Percentiles rank a stretch among this genome's conserved stretches.
These are phyloP conservation scores for Malassezia globosa DNA, from an alignment of 1,284 basidiomycete species.

Conservation along the genomic window DNA sequence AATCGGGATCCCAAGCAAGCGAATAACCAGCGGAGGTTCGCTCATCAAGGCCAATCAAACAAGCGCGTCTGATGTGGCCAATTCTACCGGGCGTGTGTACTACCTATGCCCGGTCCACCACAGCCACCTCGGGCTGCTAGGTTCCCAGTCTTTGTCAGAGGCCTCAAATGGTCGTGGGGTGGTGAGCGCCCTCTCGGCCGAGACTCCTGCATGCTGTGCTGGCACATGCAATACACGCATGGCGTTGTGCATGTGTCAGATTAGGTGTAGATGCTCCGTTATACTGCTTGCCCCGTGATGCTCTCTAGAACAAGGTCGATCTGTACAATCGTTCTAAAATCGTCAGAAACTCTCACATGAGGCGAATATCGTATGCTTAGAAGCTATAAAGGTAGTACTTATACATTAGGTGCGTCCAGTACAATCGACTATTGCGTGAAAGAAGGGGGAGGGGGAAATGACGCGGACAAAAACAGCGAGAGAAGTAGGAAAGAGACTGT, in stretches of 20 bases:
- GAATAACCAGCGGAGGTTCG: background rate
- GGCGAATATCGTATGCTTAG: too few relatives aligned
- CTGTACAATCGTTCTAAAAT: too few relatives aligned
- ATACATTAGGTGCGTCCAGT: background rate
- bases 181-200: background rate
- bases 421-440: too few relatives aligned
- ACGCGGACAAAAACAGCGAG: too few relatives aligned
- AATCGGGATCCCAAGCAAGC: constrained; percentile 8
- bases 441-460: too few relatives aligned
- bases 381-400: background rate
- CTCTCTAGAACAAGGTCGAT: too few relatives aligned
- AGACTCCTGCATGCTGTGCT: background rate
- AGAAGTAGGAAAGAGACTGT: too few relatives aligned
- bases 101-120: background rate
- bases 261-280: background rate
- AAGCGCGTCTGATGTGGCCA: background rate
- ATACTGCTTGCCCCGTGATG: too few relatives aligned
- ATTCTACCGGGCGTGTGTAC: background rate
- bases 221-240: background rate
- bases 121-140: constrained; percentile 3
- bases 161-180: background rate
- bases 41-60: constrained; percentile 5
- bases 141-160: background rate
- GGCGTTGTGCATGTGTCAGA: background rate
- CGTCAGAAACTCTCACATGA: too few relatives aligned